These are phyloP conservation scores for Tephrocybe rancida DNA, from an alignment of 768 basidiomycete species.

Conservation along the genomic window DNA sequence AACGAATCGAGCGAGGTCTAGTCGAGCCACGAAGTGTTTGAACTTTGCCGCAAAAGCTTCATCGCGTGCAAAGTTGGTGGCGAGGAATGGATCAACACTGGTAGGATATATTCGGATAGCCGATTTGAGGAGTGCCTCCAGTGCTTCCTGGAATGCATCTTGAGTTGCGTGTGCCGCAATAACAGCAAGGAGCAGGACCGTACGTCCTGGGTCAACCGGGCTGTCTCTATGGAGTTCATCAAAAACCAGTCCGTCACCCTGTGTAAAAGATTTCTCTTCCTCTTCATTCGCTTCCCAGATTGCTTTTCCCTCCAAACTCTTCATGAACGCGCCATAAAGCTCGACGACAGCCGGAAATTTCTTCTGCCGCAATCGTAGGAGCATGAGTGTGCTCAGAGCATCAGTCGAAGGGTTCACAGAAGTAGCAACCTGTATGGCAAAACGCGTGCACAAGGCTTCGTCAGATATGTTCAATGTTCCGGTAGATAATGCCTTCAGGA, in stretches of 20 bases:
- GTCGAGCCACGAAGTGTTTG: conserved; percentile 44
- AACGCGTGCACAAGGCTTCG: conserved; percentile 38
- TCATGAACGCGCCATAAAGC: conserved; percentile 44
- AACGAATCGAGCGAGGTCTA: conserved; percentile 55
- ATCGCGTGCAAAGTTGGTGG: conserved; percentile 32
- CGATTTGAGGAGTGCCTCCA: conserved; percentile 43
- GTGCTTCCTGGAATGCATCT: conserved; percentile 58
- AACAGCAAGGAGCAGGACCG: conserved; percentile 49
- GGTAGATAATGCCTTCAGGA: conserved; percentile 28
- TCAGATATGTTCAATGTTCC: conserved; percentile 28
- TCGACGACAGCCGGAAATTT: conserved; percentile 44
- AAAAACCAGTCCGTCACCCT: conserved; percentile 12
- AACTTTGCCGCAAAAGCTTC: conserved; percentile 42
- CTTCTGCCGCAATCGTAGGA: conserved; percentile 39
- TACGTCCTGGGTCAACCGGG: conserved; percentile 29
- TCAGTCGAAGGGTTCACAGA: conserved; percentile 37
- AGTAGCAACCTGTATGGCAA: conserved; percentile 52
- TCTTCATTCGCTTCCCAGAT: conserved; percentile 15
- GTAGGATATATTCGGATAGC: conserved; percentile 35
- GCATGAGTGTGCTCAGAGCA: conserved; percentile 54
- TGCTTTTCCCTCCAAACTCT: conserved; percentile 22
- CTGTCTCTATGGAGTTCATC: conserved; percentile 22
- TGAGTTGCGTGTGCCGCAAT: conserved; percentile 64
- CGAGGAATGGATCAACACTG: conserved; percentile 41
- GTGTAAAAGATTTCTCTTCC: conserved; percentile 2